phyloP scores from a whole-genome alignment of 805 yeast species.

The Myxozyma lipomycoides region DNA sequence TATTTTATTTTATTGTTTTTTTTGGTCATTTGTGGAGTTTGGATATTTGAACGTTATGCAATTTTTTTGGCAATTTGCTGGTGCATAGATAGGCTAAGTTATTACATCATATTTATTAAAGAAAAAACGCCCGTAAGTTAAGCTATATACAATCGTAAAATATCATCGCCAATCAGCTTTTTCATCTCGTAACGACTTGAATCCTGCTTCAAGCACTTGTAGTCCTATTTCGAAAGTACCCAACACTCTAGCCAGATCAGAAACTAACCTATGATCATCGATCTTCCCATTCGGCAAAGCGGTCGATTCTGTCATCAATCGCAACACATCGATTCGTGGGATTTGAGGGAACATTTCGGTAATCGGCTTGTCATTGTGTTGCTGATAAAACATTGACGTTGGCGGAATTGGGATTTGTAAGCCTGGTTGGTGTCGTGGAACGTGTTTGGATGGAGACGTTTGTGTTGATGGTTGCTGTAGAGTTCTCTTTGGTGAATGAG shows the following conservation, averaged over 20 bases:
- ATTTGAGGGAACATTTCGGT: conserved; percentile 20
- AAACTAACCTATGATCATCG: conserved; percentile 1
- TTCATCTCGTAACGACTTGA: conserved; percentile 20
- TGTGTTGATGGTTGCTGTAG: neutral
- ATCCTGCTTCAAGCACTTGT: conserved; percentile 25
- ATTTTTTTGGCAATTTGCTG: too few species aligned
- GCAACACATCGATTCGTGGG: conserved; percentile 15
- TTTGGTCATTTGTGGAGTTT: too few species aligned
- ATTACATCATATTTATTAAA: too few species aligned
- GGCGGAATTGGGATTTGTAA: conserved; percentile 26
- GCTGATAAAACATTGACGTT: conserved; percentile 8
- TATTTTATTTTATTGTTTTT: too few species aligned
- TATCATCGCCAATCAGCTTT: conserved; percentile 8
- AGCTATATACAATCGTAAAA: neutral
- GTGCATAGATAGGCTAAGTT: too few species aligned
- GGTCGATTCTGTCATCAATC: conserved; percentile 12
- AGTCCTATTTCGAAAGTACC: conserved; percentile 15
- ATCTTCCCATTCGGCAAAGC: conserved; percentile 2
- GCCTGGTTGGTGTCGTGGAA: conserved; percentile 17
- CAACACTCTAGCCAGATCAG: conserved; percentile 16
- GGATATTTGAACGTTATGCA: too few species aligned
- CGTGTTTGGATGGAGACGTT: conserved; percentile 5
- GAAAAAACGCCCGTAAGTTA: too few species aligned
- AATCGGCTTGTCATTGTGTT: conserved; percentile 3
- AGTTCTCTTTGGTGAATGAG: conserved; percentile 1